Base-by-base conservation (phyloP, 176 grass and related monocot species). In the Oropetium thomaeum region DNA sequence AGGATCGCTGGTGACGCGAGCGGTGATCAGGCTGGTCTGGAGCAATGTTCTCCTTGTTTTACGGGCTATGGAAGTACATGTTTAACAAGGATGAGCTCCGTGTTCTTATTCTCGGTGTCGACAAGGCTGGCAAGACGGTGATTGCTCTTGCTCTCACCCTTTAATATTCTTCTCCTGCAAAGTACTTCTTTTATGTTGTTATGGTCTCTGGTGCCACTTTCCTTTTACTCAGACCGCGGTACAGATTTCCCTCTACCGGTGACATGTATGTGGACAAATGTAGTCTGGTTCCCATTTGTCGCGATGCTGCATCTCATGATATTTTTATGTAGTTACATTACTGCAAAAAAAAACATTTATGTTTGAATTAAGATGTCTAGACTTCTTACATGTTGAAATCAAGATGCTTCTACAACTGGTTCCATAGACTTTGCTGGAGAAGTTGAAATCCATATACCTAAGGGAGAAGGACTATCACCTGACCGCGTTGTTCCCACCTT, bases 91-190 rank as follows among this genome's bases (percentile, higher is more conserved):
- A 82, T 2, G 90, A 97, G 79, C 91, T 89, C 69, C 86, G 73
- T 52, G 85, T 97, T 57, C 90, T 97, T 63, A 85, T 97, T 78
- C 90, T 93, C 78, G 93, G 94, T 31, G 85, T 97, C 11, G 86
- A 89, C 57, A 93, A 93, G 54, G 81, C 94, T 74, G 94, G 90
- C 16, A 97, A 97, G 75, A 97, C 94, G 33, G 88, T 97, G 87
- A 85, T 64, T 69, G 3, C 67, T 83, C 55, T 64, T 69, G 3
- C 67, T 83, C 55, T 63, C 19, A 41, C 25, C 16, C 23, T 63
- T 69, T 30, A 7, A 10, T 67, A 27, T 10, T 7, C 11, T 3
- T 34, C 22, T 26, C 10, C 10, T 27, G 10, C 12, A 1, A 8
- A 7, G 8, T 27, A 57, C 53, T 43, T 16, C 22, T 3, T 33